Conservation (phyloP, 306 rosid genomes). For the Cotoneaster glaucophyllus region DNA sequence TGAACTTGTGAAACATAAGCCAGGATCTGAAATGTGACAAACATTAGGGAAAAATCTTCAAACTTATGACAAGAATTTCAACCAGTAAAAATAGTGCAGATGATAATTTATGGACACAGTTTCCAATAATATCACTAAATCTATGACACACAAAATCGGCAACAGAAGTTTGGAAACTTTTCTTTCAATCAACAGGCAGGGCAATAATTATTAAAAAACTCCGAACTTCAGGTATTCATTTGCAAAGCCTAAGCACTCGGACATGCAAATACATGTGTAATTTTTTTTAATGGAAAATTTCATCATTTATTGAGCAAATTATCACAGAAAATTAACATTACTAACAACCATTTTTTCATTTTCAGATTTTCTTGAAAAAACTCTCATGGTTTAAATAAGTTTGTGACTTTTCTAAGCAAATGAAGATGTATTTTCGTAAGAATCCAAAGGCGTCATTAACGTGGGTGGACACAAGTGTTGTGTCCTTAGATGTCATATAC, state of each 20-base stretch:
- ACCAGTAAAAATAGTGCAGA: background rate
- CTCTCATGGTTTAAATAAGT: background rate
- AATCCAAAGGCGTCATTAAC: background rate
- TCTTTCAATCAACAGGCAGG: background rate
- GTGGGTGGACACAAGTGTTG: background rate
- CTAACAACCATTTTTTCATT: background rate
- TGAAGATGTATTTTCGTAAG: background rate
- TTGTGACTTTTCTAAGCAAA: background rate
- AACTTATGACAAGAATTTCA: background rate
- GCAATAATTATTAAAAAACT: background rate
- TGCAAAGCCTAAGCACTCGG: background rate
- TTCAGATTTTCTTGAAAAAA: background rate
- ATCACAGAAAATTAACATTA: background rate
- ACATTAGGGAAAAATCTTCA: slow-evolving; percentile 1
- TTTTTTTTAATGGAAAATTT: background rate
- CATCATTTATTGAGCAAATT: background rate
- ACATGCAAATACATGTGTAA: background rate
- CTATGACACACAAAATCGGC: background rate
- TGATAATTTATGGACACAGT: background rate
- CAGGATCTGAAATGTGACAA: slow-evolving; percentile 50
- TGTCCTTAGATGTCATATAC: background rate
- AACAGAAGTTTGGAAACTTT: background rate
- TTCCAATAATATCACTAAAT: no score
- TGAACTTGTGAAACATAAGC: slow-evolving; percentile 99
- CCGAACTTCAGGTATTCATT: background rate